Conservation (phyloP, 78 protist species). For the Reticulomyxa filosa region DNA sequence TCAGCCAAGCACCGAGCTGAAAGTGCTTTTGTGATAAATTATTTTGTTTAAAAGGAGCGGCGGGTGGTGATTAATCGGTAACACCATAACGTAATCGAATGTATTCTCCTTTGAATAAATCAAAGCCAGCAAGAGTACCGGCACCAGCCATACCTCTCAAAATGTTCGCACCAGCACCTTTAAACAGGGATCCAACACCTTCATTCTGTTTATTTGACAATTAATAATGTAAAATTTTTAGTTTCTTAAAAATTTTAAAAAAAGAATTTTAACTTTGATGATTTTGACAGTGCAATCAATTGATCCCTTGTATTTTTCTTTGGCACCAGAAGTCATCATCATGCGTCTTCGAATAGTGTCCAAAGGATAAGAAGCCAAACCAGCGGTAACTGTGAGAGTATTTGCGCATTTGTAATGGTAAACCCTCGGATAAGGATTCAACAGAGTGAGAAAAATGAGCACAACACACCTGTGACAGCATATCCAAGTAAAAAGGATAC, state of each 20-base stretch:
- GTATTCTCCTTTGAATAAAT: constrained; percentile 44
- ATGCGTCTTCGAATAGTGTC: constrained; percentile 87
- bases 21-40: too few species aligned
- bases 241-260: not conserved
- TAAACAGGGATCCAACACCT: constrained; percentile 64
- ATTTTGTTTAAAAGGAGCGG: too few species aligned
- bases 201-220: not conserved
- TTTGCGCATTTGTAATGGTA: too few species aligned
- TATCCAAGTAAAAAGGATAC: constrained; percentile 34
- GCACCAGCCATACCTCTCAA: constrained; percentile 78
- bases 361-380: constrained; percentile 76
- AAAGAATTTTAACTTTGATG: constrained; percentile 29
- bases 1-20: too few species aligned
- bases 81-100: too few species aligned
- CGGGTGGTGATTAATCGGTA: too few species aligned
- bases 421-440: too few species aligned
- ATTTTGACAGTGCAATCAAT: constrained; percentile 55
- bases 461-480: too few species aligned
- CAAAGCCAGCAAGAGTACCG: constrained; percentile 64
- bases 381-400: constrained; percentile 63
- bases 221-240: not conserved
- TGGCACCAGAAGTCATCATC: constrained; percentile 58
- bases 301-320: constrained; percentile 46
- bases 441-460: too few species aligned
- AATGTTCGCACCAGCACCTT: constrained; percentile 84